These are phyloP conservation scores for Lolium rigidum DNA, from an alignment of 176 grass and related monocot genomes.

Conservation along the genomic window DNA sequence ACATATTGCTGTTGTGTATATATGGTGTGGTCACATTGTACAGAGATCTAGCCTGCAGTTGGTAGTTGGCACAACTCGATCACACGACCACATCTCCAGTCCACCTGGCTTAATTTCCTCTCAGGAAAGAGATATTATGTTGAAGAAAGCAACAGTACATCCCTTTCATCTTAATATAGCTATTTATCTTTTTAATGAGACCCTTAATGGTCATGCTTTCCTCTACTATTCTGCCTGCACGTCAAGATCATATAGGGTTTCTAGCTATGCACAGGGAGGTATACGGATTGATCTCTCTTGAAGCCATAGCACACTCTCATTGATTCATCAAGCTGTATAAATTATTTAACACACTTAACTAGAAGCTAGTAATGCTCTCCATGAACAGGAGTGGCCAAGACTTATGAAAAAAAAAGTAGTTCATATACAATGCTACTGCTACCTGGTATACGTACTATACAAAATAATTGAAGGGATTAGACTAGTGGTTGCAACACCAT, in stretches of 20 bases:
- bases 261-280: neutral
- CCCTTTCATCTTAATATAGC: slow-evolving; percentile 8
- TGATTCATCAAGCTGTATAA: neutral
- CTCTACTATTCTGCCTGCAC: neutral
- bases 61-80: slow-evolving; percentile 14
- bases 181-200: neutral
- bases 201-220: slow-evolving; percentile 7
- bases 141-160: neutral
- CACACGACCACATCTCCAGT: neutral
- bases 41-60: neutral
- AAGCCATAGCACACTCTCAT: neutral
- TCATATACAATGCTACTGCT: neutral
- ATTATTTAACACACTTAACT: neutral
- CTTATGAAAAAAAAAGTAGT: neutral
- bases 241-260: neutral
- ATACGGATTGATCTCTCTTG: slow-evolving; percentile 21
- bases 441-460: neutral
- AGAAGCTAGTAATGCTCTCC: slow-evolving; percentile 12
- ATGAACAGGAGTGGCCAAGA: neutral
- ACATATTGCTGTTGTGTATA: neutral
- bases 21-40: neutral
- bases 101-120: neutral
- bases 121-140: neutral
- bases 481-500: neutral
- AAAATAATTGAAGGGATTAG: neutral